Evolutionary conservation across 1,139 yeast species (phyloP), one percentile per base, ranked within the genome.

Genomic region (Yarrowia galli): DNA sequence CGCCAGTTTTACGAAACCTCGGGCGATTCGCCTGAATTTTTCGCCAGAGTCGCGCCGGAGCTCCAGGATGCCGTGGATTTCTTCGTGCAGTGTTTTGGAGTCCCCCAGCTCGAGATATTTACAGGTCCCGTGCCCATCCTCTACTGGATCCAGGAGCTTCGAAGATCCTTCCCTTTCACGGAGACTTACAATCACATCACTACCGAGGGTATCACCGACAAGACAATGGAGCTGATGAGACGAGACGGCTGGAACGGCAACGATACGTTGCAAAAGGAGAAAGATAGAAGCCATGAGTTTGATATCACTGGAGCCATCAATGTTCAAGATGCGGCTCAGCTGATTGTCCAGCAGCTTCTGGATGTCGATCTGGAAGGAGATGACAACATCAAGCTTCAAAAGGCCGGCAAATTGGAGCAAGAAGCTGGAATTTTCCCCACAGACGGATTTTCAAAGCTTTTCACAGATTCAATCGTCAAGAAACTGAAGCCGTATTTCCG

Each of bases 281-380:
- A 48, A 8, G 28, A 23, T 15, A 18, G 54, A 9, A 15, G 23
- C 6, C 66, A 61, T 25, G 43, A 35, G 46, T 61, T 61, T 38
- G 66, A 61, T 7, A 46, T 61, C 38, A n/a, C 56, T 2, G 56
- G 66, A 13, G 49, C 66, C 18, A 48, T 61, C 28, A 48, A 61
- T 13, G 56, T 61, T 16, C 49, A 46, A 15, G 66, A 61, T 18
- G 66, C 66, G 1, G 56, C 56, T 0, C 45, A 45, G 38, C 28
- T 61, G 28, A 36, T 61, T 48, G 56, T 46, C 1, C 54, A 46
- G 45, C 66, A 48, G 38, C 38, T 61, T 2, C 7, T 61, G 46
- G 66, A 61, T 15, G 66, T 61, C 7, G 66, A 61, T 46, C 46
- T 61, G 25, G 66, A 61, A 9, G 66, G 66, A 12, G 66, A 61